Conservation (phyloP, 331 rosid species). For the Spiraea crenata region DNA sequence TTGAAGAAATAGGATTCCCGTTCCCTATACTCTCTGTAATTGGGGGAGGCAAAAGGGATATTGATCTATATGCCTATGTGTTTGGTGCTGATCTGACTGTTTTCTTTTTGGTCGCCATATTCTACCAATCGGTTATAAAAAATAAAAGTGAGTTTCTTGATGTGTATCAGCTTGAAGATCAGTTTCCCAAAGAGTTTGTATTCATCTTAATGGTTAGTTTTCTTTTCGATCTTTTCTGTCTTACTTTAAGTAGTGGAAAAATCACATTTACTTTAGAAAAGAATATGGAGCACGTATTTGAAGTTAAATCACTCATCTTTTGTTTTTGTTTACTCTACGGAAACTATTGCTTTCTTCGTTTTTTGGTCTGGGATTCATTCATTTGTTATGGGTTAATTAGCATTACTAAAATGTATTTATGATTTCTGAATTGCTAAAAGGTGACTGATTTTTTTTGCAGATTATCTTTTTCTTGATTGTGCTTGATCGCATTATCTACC, state of each 20-base stretch:
- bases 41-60: slow-evolving; percentile 91
- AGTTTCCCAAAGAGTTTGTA: slow-evolving; percentile 92
- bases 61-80: slow-evolving; percentile 88
- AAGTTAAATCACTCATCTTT: neutral
- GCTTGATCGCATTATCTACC: slow-evolving; percentile 92
- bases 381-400: slow-evolving; percentile 20
- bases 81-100: slow-evolving; percentile 92
- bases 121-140: slow-evolving; percentile 83
- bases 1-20: slow-evolving; percentile 74
- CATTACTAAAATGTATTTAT: slow-evolving; percentile 21
- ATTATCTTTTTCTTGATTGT: slow-evolving; percentile 94
- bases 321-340: slow-evolving; percentile 12
- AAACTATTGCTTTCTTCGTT: neutral
- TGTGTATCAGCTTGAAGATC: slow-evolving; percentile 93
- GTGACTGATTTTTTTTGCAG: slow-evolving; percentile 51
- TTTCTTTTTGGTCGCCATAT: slow-evolving; percentile 85
- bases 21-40: slow-evolving; percentile 83
- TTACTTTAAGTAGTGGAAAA: slow-evolving; percentile 13
- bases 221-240: slow-evolving; percentile 11
- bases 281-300: neutral
- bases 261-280: slow-evolving; percentile 1
- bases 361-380: neutral
- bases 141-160: slow-evolving; percentile 87
- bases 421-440: slow-evolving; percentile 30
- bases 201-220: slow-evolving; percentile 80